Percentiles rank a stretch among this genome's conserved stretches.
Conservation (phyloP, 352 stramenopile genomes). For the Pelagophyceae sp. region DNA sequence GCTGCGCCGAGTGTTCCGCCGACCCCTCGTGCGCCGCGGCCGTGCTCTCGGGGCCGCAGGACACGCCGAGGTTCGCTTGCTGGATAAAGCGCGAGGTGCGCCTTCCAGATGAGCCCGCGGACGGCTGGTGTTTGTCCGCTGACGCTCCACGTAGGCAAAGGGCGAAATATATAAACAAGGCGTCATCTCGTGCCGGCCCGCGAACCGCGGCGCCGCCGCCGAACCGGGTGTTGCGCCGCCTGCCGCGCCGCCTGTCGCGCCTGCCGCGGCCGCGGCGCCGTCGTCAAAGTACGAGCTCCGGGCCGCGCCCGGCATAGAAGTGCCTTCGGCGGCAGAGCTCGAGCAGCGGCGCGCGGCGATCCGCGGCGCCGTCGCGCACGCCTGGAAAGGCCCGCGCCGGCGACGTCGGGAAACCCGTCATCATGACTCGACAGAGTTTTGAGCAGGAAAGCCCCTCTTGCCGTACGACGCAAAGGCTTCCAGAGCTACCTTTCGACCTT, state of each 20-base stretch:
- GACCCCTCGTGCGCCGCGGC: not conserved
- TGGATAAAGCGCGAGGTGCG: not conserved
- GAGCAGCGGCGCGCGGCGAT: not conserved
- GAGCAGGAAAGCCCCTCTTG: too few relatives aligned
- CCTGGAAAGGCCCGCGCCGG: too few relatives aligned
- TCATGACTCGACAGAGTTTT: too few relatives aligned
- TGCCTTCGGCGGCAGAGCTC: not conserved
- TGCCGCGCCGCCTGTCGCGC: too few relatives aligned
- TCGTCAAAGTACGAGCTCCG: not conserved
- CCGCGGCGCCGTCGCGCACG: not conserved
- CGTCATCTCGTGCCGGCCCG: not conserved
- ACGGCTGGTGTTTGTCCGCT: too few relatives aligned
- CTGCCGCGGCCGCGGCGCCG: not conserved
- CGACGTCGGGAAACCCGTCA: too few relatives aligned
- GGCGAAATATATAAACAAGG: not conserved
- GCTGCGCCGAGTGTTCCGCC: not conserved
- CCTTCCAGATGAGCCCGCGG: too few relatives aligned
- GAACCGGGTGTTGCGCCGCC: too few relatives aligned
- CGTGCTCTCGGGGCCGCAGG: not conserved
- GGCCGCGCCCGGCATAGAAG: not conserved
- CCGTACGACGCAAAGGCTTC: not conserved
- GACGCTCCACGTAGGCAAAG: too few relatives aligned
- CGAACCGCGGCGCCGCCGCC: not conserved
- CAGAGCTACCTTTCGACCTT: not conserved
- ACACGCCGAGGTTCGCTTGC: slow-evolving; percentile 1